Percentiles rank a stretch among this genome's conserved stretches.
These are phyloP conservation scores for Chytriomyces sp. DNA, from an alignment of 192 early-diverging fungal species.

Conservation along the genomic window DNA sequence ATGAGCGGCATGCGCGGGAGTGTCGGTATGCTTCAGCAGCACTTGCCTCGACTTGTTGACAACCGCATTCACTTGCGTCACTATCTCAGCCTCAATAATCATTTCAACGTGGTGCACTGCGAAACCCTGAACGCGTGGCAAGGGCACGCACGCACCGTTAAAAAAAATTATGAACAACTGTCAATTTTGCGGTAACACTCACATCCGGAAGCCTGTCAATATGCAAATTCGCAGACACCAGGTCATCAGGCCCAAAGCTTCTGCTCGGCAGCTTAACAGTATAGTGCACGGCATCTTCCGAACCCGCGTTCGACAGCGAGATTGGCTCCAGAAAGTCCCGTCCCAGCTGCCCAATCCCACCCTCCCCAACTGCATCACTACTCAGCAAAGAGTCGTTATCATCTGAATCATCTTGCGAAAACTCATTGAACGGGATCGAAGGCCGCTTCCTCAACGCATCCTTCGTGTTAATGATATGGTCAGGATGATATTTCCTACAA, in stretches of 20 bases:
- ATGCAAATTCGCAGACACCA: neutral
- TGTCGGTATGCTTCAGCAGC: constrained; percentile 9
- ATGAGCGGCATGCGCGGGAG: neutral
- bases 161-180: no score
- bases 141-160: no score
- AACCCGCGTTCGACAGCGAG: neutral
- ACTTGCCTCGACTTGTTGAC: neutral
- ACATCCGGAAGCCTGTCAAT: neutral
- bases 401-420: neutral
- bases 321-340: neutral
- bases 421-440: neutral
- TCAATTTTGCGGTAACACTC: neutral
- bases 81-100: neutral
- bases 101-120: constrained; percentile 26
- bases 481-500: neutral
- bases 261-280: neutral
- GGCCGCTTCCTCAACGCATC: neutral
- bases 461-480: neutral
- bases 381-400: neutral
- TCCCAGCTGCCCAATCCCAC: neutral
- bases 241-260: neutral
- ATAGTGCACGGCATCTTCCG: neutral
- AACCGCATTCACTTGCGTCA: neutral
- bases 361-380: neutral
- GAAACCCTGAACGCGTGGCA: neutral